phyloP scores from a whole-genome alignment of 2,329 filamentous ascomycete genomes.

The Fusarium duplospermum region DNA sequence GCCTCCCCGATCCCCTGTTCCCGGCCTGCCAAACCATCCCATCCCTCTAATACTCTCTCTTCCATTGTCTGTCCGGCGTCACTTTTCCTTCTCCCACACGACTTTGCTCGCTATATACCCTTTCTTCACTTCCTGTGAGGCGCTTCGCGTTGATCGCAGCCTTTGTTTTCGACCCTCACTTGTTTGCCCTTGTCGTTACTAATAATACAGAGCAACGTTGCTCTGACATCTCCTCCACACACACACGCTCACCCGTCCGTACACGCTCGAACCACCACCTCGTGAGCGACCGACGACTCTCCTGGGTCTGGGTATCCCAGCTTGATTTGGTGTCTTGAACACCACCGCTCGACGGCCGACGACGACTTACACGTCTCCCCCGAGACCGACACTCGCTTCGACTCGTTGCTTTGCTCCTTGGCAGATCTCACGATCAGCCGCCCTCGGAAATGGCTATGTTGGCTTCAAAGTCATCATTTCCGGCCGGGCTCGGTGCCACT shows the following conservation, averaged over 20 bases:
- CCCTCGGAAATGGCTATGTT: conserved; percentile 75
- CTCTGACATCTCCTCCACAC: conserved; percentile 8
- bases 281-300: conserved; percentile 30
- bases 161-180: conserved; percentile 15
- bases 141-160: conserved; percentile 43
- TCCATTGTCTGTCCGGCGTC: conserved; percentile 34
- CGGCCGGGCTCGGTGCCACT: conserved; percentile 62
- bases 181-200: conserved; percentile 29
- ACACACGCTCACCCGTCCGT: conserved; percentile 4
- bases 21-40: conserved; percentile 43
- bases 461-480: conserved; percentile 78
- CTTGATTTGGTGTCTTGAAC: conserved; percentile 38
- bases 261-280: conserved; percentile 21
- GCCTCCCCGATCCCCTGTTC: conserved; percentile 32
- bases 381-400: conserved; percentile 1
- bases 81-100: conserved; percentile 26
- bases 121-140: conserved; percentile 35
- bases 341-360: conserved; percentile 26
- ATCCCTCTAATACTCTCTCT: conserved; percentile 40
- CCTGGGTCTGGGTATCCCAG: conserved; percentile 40
- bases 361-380: conserved; percentile 1
- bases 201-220: conserved; percentile 36
- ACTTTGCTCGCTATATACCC: conserved; percentile 24
- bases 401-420: conserved; percentile 1
- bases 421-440: conserved; percentile 16